Conservation (phyloP, 2,329 filamentous ascomycete species). For the Diplodia intermedia region DNA sequence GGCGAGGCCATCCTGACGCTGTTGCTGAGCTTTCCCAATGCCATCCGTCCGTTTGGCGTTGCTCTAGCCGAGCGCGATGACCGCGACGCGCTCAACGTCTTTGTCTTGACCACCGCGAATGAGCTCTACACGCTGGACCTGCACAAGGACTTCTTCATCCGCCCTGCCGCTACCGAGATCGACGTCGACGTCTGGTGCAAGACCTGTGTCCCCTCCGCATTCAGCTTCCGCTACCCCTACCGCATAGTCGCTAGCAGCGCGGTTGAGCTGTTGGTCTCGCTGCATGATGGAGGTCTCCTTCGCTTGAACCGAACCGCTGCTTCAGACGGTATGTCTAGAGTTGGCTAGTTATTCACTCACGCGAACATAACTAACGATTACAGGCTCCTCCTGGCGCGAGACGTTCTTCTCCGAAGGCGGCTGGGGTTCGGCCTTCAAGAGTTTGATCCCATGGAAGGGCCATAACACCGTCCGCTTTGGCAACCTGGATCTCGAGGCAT, state of each 20-base stretch:
- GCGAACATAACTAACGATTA: constrained; percentile 42
- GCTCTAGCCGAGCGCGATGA: constrained; percentile 81
- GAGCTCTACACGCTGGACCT: constrained; percentile 85
- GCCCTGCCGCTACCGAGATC: constrained; percentile 71
- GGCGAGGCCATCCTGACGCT: constrained; percentile 76
- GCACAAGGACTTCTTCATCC: constrained; percentile 80
- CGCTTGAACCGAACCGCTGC: constrained; percentile 58
- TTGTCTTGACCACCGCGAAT: constrained; percentile 78
- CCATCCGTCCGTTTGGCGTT: constrained; percentile 78
- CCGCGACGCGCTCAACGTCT: constrained; percentile 78
- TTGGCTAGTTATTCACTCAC: not conserved
- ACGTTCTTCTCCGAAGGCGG: constrained; percentile 75
- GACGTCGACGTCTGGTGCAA: constrained; percentile 80
- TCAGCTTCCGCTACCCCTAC: constrained; percentile 81
- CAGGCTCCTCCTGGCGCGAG: constrained; percentile 68
- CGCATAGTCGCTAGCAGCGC: constrained; percentile 77
- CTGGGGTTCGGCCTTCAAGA: constrained; percentile 69
- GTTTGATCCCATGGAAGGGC: constrained; percentile 64
- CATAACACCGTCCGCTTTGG: constrained; percentile 69
- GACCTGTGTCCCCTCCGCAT: constrained; percentile 72
- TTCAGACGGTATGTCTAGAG: constrained; percentile 36
- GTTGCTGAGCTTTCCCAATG: constrained; percentile 76
- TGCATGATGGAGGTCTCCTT: constrained; percentile 79
- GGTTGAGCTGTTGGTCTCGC: constrained; percentile 77
- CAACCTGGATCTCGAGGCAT: constrained; percentile 66